These are phyloP conservation scores for Hyphodiscus sp. DNA, from an alignment of 2,329 filamentous ascomycete species.

Conservation along the genomic window DNA sequence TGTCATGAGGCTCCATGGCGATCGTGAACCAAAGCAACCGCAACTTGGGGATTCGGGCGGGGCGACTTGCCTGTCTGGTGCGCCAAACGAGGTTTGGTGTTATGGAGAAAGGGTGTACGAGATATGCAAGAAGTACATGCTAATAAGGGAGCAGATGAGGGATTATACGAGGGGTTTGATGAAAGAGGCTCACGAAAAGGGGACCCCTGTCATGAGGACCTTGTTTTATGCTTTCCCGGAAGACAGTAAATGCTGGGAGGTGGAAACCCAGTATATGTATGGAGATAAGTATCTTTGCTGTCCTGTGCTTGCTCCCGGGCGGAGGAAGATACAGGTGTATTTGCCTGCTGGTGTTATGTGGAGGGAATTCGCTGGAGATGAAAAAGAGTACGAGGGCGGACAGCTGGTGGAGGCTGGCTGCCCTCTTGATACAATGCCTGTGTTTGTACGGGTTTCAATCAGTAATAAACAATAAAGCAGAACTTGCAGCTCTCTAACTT, in stretches of 20 bases:
- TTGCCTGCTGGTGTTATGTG: constrained; percentile 43
- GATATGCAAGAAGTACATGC: constrained; percentile 54
- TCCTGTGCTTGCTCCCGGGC: constrained; percentile 46
- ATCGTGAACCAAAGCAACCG: constrained; percentile 52
- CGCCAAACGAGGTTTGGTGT: constrained; percentile 59
- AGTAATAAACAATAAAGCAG: too few species aligned
- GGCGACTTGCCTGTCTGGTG: constrained; percentile 33
- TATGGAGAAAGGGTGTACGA: constrained; percentile 54
- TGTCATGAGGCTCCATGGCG: constrained; percentile 61
- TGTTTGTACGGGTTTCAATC: too few species aligned
- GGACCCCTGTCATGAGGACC: constrained; percentile 54
- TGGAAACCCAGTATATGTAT: constrained; percentile 59
- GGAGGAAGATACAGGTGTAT: constrained; percentile 42
- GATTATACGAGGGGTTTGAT: constrained; percentile 53
- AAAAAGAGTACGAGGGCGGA: constrained; percentile 32
- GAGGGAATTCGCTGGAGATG: constrained; percentile 34
- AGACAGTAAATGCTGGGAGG: constrained; percentile 47
- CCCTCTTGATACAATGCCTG: constrained; percentile 41
- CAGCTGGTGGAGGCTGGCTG: constrained; percentile 35
- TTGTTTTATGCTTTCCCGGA: constrained; percentile 58
- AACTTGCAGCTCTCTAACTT: too few species aligned
- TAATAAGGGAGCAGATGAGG: constrained; percentile 50
- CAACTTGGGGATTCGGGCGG: constrained; percentile 25
- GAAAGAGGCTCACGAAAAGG: constrained; percentile 52
- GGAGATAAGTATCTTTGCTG: constrained; percentile 52